These are phyloP conservation scores for Dalbergia cochinchinensis DNA, from an alignment of 306 rosid species.

Conservation along the genomic window DNA sequence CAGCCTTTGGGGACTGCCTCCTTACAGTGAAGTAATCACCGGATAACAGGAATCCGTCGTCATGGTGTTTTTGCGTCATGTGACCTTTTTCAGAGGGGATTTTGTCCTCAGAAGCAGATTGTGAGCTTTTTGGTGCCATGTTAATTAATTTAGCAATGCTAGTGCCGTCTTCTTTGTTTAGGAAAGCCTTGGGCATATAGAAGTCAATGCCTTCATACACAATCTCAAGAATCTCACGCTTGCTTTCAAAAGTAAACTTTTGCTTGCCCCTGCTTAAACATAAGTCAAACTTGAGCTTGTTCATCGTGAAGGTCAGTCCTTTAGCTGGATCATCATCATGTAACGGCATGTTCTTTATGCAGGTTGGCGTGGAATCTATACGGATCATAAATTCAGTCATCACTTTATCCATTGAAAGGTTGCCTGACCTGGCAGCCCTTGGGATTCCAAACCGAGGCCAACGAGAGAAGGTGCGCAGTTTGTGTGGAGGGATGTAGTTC, in stretches of 20 bases:
- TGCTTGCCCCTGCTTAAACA: conserved; percentile 81
- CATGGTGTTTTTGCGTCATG: conserved; percentile 63
- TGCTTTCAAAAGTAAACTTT: conserved; percentile 81
- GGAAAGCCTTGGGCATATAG: conserved; percentile 71
- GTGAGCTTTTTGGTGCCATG: conserved; percentile 67
- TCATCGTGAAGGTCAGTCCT: conserved; percentile 81
- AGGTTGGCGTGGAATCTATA: conserved; percentile 75
- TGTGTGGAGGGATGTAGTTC: conserved; percentile 87
- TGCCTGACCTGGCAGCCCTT: conserved; percentile 82
- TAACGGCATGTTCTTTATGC: conserved; percentile 76
- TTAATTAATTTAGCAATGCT: conserved; percentile 72
- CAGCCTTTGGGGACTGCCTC: conserved; percentile 91
- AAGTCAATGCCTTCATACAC: conserved; percentile 91
- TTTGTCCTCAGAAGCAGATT: conserved; percentile 68
- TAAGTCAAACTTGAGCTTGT: conserved; percentile 73
- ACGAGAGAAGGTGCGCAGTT: conserved; percentile 84
- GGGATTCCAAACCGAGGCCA: conserved; percentile 95
- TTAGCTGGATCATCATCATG: conserved; percentile 94
- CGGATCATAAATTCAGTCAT: conserved; percentile 96
- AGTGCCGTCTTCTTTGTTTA: conserved; percentile 61
- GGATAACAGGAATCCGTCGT: conserved; percentile 84
- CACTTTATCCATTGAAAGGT: conserved; percentile 88
- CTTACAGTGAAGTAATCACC: conserved; percentile 93
- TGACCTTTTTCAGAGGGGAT: conserved; percentile 55
- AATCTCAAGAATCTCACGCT: conserved; percentile 77